Evolutionary conservation across 2,329 filamentous ascomycete genomes (phyloP).

Genomic region (Penicillium psychrosexuale): DNA sequence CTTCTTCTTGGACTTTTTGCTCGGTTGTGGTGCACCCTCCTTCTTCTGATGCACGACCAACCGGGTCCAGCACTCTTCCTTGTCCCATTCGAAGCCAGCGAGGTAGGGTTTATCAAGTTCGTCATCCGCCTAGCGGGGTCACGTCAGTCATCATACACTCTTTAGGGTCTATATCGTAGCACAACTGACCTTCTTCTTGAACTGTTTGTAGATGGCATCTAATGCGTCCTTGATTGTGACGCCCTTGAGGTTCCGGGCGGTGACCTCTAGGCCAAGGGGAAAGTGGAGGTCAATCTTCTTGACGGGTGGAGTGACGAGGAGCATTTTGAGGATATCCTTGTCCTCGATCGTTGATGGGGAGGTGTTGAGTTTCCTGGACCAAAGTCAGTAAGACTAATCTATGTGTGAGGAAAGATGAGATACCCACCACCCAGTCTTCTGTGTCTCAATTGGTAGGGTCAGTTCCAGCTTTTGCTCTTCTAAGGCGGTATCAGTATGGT

Average conservation of each 20-base stretch:
- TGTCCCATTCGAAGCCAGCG: conserved; percentile 94
- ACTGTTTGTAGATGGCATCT: conserved; percentile 92
- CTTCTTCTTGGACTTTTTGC: conserved; percentile 60
- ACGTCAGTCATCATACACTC: neutral
- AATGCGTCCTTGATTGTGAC: conserved; percentile 96
- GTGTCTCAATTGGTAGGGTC: conserved; percentile 35
- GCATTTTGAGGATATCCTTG: conserved; percentile 75
- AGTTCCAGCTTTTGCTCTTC: conserved; percentile 34
- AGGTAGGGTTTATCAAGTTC: conserved; percentile 85
- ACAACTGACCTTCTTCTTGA: conserved; percentile 82
- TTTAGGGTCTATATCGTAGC: neutral
- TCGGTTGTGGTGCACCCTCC: conserved; percentile 51
- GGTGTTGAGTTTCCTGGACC: conserved; percentile 83
- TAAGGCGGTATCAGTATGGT: conserved; percentile 6
- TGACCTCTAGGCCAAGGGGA: conserved; percentile 81
- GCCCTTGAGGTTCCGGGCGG: conserved; percentile 85
- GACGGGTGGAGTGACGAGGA: conserved; percentile 74
- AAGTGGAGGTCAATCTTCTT: conserved; percentile 95
- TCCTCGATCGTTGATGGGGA: conserved; percentile 77
- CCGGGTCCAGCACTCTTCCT: conserved; percentile 83
- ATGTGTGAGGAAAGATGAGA: neutral
- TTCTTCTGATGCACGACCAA: conserved; percentile 83
- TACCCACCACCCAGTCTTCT: conserved; percentile 36
- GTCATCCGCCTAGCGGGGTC: conserved; percentile 70
- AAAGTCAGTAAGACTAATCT: neutral